Evolutionary conservation across 129 eudicot genomes (phyloP), one percentile per base, ranked within the genome.

Genomic region (Oenanthe sinensis): DNA sequence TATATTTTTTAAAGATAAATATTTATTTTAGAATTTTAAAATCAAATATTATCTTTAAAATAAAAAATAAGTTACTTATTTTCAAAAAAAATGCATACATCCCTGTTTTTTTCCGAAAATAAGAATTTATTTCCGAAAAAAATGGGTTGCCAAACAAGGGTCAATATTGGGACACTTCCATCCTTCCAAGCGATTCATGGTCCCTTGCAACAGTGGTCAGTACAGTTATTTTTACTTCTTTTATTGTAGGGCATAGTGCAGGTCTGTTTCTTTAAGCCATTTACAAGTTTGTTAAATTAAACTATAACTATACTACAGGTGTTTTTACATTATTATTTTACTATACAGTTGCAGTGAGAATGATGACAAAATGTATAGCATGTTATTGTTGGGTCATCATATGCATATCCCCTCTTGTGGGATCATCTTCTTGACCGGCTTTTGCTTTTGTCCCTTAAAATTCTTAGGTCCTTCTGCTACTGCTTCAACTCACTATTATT

Each of bases 371-470:
- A 4, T 68, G 28, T 17, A 1, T 40, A 36, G 76, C 76, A n/a
- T 42, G 76, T 20, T 24, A 20, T 22, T 17, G 54, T 3, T 72
- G 6, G 76, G 76, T 72, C 52, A 20, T 72, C 76, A 42, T 72
- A 13, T 9, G n/a, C n/a, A n/a, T n/a, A n/a, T n/a, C n/a, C 17
- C 37, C 37, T 43, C 36, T 8, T 72, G 46, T 44, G 54, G 20
- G 46, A 42, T 72, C 52, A 72, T 43, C 37, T 72, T n/a, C 76
- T 72, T 67, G 15, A 39, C 75, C 50, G 20, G 33, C 50, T 71
- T 71, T 71, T 71, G 50, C 75, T 58, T 58, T 71, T 71, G 24
- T 37, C 13, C 13, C 48, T 19, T 20, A 13, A 39, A 43, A 8
- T 42, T 71, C 16, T 30, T 69, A 1, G 3, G 4, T 71, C 75